Evolutionary conservation across 148 eudicot genomes (phyloP).

Genomic region (Diospyros lotus): DNA sequence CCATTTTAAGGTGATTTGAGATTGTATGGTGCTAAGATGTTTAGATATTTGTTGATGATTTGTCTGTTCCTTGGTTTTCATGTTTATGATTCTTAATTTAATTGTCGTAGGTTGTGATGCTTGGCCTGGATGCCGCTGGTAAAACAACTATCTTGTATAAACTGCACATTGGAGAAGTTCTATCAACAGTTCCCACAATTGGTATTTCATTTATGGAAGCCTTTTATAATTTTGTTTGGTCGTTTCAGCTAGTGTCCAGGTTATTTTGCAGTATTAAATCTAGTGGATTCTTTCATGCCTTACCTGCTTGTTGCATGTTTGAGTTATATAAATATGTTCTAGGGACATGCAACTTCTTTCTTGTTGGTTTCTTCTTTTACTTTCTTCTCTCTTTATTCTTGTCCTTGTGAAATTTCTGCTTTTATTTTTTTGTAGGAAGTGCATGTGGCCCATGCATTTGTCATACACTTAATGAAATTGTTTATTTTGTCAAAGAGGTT

Average conservation of each 20-base stretch:
- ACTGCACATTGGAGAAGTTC: conserved; percentile 96
- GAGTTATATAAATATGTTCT: not conserved
- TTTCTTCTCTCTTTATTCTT: too few species aligned
- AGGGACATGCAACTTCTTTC: too few species aligned
- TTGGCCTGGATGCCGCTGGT: conserved; percentile 99
- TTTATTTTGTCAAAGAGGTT: not conserved
- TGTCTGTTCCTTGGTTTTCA: not conserved
- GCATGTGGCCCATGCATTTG: too few species aligned
- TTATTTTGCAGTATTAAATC: not conserved
- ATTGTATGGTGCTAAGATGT: not conserved
- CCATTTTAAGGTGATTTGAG: not conserved
- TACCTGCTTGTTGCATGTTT: not conserved
- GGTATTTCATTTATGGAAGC: conserved; percentile 39
- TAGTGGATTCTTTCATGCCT: not conserved
- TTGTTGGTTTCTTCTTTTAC: too few species aligned
- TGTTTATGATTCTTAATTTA: conserved; percentile 15
- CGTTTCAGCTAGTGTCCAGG: conserved; percentile 1
- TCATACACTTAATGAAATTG: not conserved
- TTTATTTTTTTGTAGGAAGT: too few species aligned
- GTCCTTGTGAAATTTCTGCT: too few species aligned
- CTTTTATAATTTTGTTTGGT: not conserved
- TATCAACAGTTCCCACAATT: conserved; percentile 97
- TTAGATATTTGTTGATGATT: not conserved
- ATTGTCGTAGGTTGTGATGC: conserved; percentile 83
- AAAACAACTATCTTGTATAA: conserved; percentile 97